Evolutionary conservation across 2,329 filamentous ascomycete species (phyloP), one percentile per base, ranked within the genome.

Genomic region (Clarireedia monteithiana): DNA sequence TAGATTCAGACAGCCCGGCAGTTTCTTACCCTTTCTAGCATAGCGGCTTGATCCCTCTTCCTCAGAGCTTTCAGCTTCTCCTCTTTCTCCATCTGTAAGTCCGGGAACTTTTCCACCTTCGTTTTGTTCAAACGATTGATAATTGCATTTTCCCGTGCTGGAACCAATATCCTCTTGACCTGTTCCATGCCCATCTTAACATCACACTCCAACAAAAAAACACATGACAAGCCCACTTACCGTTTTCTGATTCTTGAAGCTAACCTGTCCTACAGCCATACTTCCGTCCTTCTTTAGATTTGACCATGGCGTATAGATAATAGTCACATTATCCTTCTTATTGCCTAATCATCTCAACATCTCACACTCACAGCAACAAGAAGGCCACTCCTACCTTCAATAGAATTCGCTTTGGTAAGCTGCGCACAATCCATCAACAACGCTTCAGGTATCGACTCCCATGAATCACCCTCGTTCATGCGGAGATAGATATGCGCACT

Each of bases 51-150:
- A 52, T 96, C 90, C 58, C 76, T 79, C 69, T 83, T 85, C 61
- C 90, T 79, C 63, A 92, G 74, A 72, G 87, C 83, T 64, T 83
- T 84, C 58, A 86, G 73, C 44, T 83, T 81, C 50, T 89, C 87
- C 55, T 95, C 91, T 69, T 86, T 88, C 74, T 96, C 91, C 68
- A 86, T 82, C 57, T 80, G 77, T 12, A 99, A 75, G 68, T 97
- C 89, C 0, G 92, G 91, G 69, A 85, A 89, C 71, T 85, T 89
- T 74, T 97, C 92, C 36, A 88, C 82, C 64, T 87, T 90, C 38
- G 94, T 99, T 79, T 97, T 99, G 77, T 96, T 97, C 62, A 99
- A 82, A n/a, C 94, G 84, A 75, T 99, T 99, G 75, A 99, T 83
- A 67, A 96, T 90, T 50, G 85, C 75, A 71, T 99, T 99, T 70